Evolutionary conservation across 176 grass and related monocot species (phyloP), one percentile per base, ranked within the genome.

Genomic region (Tillandsia leiboldiana): DNA sequence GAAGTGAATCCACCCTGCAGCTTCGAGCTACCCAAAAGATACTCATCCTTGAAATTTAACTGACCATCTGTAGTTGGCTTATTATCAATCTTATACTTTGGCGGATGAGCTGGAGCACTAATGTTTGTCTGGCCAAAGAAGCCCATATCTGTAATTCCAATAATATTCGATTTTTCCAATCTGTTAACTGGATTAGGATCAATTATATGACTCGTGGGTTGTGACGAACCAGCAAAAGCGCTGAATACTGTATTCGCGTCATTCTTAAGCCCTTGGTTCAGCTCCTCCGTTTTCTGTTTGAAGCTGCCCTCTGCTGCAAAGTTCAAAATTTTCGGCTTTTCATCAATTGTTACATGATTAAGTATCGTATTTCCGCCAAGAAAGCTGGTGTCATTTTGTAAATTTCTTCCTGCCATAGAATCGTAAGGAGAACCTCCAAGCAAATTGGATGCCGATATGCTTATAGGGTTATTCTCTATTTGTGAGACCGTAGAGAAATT

Each of bases 291-390:
- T 72, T 68, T 86, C 62, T 67, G 58, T 65, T 64, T 85, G 56
- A 72, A 76, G 52, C 75, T 49, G 72, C 65, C 74, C 61, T n/a
- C 80, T 70, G 51, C 51, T 75, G 87, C 84, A 75, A 99, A 99
- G 79, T 78, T 86, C 63, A 87, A 70, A 72, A 90, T 81, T 49
- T 86, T 88, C 14, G 82, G 57, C 67, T 77, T 81, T 11, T 83
- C 76, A 15, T 77, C 76, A 2, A 29, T 80, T 53, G 75, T 76
- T 23, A 59, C 20, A 66, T 76, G 65, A 50, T 69, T 18, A 10
- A 53, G 66, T 14, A 88, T 20, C 0, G 14, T 17, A 5, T 50
- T 76, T 12, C 53, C 42, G 64, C 81, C 64, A 53, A 89, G 83
- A 74, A 78, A 79, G 69, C 53, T 79, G 68, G 20, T 62, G 49